Evolutionary conservation across 139 green algal species (phyloP), one percentile per base, ranked within the genome.

Genomic region (Diplosphaera chodatii): DNA sequence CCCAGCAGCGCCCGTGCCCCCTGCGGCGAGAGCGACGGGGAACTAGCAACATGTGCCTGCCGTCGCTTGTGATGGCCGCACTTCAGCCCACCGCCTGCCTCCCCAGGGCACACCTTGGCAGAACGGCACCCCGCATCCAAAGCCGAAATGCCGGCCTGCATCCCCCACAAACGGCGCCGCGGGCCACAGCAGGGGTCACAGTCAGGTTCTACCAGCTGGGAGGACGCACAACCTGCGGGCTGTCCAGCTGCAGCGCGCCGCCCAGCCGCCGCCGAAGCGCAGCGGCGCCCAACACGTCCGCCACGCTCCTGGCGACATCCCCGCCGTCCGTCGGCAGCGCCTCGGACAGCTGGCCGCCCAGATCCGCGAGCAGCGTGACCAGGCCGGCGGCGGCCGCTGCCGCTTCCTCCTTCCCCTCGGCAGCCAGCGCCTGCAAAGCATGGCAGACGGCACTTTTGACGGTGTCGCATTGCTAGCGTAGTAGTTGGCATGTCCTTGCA

Each of bases 311-410:
- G 3, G 66, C 74, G 6, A 63, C 73, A 13, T 5, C 8, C 8
- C 23, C 23, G 27, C 55, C 74, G 10, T 67, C 30, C 23, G 76
- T 68, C 18, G 76, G 73, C 56, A 89, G 37, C 3, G 81, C 75
- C 31, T 71, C 77, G 4, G 63, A 62, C 41, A 90, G 67, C 72
- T 86, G 75, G 8, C 27, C 29, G 0, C 78, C 85, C 32, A 88
- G 70, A 37, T 87, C 78, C 1, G 71, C 33, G 40, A 90, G 73
- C 40, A 89, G 73, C 1, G n/a, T 70, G 4, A 71, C 77, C 55
- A 87, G 68, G 40, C 56, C 63, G 40, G 6, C 37, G 25, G 64
- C 13, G 16, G 30, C 64, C 8, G 64, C 48, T 40, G 41, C 48
- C 37, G 74, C 32, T 29, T 70, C 59, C 66, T 74, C 32, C 21